Evolutionary conservation across 306 rosid species (phyloP).

Genomic region (Inga oerstediana): DNA sequence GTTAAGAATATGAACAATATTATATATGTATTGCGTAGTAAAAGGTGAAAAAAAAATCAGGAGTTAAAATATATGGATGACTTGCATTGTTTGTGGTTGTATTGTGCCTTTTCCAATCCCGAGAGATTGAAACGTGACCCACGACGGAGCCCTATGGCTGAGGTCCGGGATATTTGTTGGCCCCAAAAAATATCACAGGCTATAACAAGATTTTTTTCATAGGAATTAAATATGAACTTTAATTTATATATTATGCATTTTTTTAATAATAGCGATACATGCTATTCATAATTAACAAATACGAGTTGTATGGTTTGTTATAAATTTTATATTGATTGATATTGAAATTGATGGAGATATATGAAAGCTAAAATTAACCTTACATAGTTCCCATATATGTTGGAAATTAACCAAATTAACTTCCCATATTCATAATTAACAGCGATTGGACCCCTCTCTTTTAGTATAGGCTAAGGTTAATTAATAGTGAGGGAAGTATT

Average conservation of each 20-base stretch:
- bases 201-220: background rate
- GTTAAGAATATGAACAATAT: background rate
- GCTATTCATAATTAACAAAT: background rate
- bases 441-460: too few relatives aligned
- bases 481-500: too few relatives aligned
- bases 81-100: background rate
- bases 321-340: background rate
- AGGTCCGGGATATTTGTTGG: background rate
- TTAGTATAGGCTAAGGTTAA: too few relatives aligned
- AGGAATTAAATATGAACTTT: background rate
- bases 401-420: too few relatives aligned
- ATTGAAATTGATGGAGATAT: background rate
- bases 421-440: too few relatives aligned
- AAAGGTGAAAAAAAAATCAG: too few relatives aligned
- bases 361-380: too few relatives aligned
- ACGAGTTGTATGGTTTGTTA: background rate
- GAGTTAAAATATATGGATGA: background rate
- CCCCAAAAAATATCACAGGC: background rate
- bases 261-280: background rate
- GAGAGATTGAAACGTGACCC: background rate
- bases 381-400: too few relatives aligned
- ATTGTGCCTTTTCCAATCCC: background rate
- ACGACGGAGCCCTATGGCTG: background rate
- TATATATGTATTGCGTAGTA: too few relatives aligned
- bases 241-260: background rate